Percentiles rank a stretch among this genome's conserved stretches.
These are phyloP conservation scores for Coemansia sp. DNA, from an alignment of 192 early-diverging fungal genomes.

Conservation along the genomic window DNA sequence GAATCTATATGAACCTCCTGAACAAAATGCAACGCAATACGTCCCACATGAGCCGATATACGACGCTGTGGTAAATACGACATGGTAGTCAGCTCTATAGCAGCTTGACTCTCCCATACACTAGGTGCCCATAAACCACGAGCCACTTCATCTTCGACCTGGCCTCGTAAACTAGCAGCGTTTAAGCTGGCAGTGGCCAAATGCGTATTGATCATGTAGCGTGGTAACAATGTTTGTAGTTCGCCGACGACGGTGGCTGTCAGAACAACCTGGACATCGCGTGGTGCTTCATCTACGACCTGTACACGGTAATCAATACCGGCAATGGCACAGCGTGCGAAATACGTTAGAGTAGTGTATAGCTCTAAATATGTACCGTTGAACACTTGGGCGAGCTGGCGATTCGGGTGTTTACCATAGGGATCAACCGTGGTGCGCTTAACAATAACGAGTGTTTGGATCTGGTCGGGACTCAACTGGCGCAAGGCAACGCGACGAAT, in stretches of 20 bases:
- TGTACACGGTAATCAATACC: constrained; percentile 49
- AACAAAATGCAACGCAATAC: constrained; percentile 76
- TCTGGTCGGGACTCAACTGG: constrained; percentile 16
- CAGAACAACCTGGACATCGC: constrained; percentile 64
- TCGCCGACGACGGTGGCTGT: constrained; percentile 48
- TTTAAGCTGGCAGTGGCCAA: constrained; percentile 1
- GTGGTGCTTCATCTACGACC: constrained; percentile 18
- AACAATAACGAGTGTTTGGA: constrained; percentile 58
- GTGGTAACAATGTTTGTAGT: constrained; percentile 14
- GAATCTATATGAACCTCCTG: constrained; percentile 57
- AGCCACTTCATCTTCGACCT: too few relatives aligned
- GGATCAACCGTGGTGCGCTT: constrained; percentile 58
- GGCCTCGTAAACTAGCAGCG: too few relatives aligned
- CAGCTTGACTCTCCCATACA: too few relatives aligned
- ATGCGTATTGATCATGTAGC: constrained; percentile 7
- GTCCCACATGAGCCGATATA: constrained; percentile 60
- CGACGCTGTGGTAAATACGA: constrained; percentile 57
- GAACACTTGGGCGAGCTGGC: constrained; percentile 66
- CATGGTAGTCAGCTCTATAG: constrained; percentile 67
- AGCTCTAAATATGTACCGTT: constrained; percentile 63
- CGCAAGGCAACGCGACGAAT: constrained; percentile 32
- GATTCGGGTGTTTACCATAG: constrained; percentile 65
- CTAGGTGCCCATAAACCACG: too few relatives aligned
- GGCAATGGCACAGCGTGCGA: constrained; percentile 60
- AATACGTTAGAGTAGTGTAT: constrained; percentile 58